Evolutionary conservation across 345 rosid species (phyloP).

Genomic region (Arabis alpina): DNA sequence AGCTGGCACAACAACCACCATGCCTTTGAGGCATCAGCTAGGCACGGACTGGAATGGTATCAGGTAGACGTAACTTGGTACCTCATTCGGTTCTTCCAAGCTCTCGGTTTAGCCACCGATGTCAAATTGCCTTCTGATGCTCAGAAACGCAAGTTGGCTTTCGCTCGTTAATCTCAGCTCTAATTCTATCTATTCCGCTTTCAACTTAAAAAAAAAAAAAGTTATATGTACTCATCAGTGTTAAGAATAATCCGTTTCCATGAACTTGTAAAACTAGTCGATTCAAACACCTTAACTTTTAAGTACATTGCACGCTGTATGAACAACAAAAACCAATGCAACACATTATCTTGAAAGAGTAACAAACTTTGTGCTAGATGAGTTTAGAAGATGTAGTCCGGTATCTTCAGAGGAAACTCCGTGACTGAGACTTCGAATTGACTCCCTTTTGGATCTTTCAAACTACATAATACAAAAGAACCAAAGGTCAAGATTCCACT

Average conservation of each 20-base stretch:
- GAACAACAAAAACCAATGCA: not conserved
- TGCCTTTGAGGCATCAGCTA: slow-evolving; percentile 77
- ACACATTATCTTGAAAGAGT: slow-evolving; percentile 13
- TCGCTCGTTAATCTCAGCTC: slow-evolving; percentile 28
- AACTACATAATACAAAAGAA: slow-evolving; percentile 41
- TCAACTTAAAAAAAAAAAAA: too few species aligned
- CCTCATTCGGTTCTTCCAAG: slow-evolving; percentile 59
- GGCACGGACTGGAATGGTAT: slow-evolving; percentile 92
- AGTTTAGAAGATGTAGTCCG: slow-evolving; percentile 69
- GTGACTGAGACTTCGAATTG: slow-evolving; percentile 67
- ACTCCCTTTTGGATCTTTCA: slow-evolving; percentile 60
- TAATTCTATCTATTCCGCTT: not conserved
- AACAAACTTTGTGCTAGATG: slow-evolving; percentile 14
- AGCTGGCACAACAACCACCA: slow-evolving; percentile 98
- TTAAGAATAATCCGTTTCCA: not conserved
- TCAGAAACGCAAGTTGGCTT: slow-evolving; percentile 63
- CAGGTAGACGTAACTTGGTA: slow-evolving; percentile 88
- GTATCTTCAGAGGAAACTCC: slow-evolving; percentile 57
- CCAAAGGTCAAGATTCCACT: not conserved
- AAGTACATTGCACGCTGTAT: slow-evolving; percentile 11
- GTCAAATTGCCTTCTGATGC: slow-evolving; percentile 67
- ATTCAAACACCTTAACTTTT: not conserved
- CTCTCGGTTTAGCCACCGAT: slow-evolving; percentile 69
- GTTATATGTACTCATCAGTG: too few species aligned
- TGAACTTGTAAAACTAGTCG: slow-evolving; percentile 14